A percentile compares a stretch with the other conserved stretches of the same genome.
Conservation (phyloP, 768 basidiomycete species). For the Boletus sensibilis region DNA sequence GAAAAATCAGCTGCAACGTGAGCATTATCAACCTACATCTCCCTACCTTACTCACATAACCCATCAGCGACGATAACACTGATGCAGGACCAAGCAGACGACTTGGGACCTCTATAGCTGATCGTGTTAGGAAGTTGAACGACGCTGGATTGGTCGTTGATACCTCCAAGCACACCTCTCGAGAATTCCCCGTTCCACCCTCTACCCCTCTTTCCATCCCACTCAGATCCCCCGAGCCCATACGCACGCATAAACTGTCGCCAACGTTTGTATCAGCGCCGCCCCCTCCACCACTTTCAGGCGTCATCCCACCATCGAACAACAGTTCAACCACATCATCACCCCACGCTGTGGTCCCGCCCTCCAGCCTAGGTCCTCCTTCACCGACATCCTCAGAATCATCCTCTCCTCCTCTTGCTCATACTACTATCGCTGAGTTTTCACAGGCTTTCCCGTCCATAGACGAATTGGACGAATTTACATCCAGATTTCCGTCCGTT, state of each 20-base stretch:
- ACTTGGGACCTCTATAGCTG: slow-evolving; percentile 71
- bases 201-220: slow-evolving; percentile 25
- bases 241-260: slow-evolving; percentile 41
- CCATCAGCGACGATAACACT: slow-evolving; percentile 13
- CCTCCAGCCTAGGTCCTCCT: slow-evolving; percentile 71
- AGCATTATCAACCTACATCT: slow-evolving; percentile 14
- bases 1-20: slow-evolving; percentile 40
- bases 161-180: slow-evolving; percentile 56
- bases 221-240: slow-evolving; percentile 32
- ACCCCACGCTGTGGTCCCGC: slow-evolving; percentile 66
- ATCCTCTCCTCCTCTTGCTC: slow-evolving; percentile 51
- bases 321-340: slow-evolving; percentile 41
- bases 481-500: slow-evolving; percentile 48
- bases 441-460: slow-evolving; percentile 71
- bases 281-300: slow-evolving; percentile 20
- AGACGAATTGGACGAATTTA: slow-evolving; percentile 65
- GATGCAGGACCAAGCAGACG: slow-evolving; percentile 40
- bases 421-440: slow-evolving; percentile 53
- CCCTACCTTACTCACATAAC: slow-evolving; percentile 8
- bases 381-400: slow-evolving; percentile 72
- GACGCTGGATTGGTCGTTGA: slow-evolving; percentile 66
- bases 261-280: slow-evolving; percentile 32
- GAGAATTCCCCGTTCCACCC: slow-evolving; percentile 45
- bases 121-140: slow-evolving; percentile 74
- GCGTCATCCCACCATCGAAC: slow-evolving; percentile 21